Base-by-base conservation (phyloP, 192 early-diverging fungal species). In the Entophlyctis helioformis region DNA sequence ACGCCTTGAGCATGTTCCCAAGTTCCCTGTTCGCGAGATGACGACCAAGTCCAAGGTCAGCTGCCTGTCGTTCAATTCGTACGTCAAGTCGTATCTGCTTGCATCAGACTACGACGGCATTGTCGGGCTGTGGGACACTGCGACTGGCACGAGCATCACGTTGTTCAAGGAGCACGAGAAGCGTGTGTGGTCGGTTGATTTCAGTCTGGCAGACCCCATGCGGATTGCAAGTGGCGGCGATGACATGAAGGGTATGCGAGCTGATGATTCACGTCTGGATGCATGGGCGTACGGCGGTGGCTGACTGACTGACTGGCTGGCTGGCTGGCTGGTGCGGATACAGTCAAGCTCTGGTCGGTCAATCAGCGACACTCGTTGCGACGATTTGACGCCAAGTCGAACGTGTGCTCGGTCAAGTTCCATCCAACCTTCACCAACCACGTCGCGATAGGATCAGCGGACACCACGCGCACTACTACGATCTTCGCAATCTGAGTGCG, bases 351-450 rank as follows among this genome's bases (percentile, higher is more conserved):
- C 39, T 97, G 94, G 94, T 80, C 82, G 0, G 83, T 73, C 6
- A 89, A 71, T 37, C 71, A 80, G 24, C 62, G 67, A 10, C 42
- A 72, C 4, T 87, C 91, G 15, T 74, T 85, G 5, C 69, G 69
- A 44, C 91, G 85, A 0, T 79, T 97, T 36, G 82, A 86, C 49
- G 76, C 79, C 60, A 79, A 80, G 39, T 87, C 86, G 20, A 93
- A 91, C 61, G 78, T 93, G 15, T 95, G 89, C 62, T 91, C 88
- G 39, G 94, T 91, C 34, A 85, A 87, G 43, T 97, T 90, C 67
- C 86, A 88, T 42, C 94, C 90, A 8, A 52, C 66, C 27, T 68
- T 66, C 25, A 71, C 66, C 40, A 65, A 90, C 48, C 69, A 87
- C 19, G 46, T 95, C 24, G 84, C 82, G 3, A 84, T 92, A 72